Percentiles rank a stretch among this genome's conserved stretches.
phyloP scores from a whole-genome alignment of 257 asterid genomes.

The Ballota nigra region DNA sequence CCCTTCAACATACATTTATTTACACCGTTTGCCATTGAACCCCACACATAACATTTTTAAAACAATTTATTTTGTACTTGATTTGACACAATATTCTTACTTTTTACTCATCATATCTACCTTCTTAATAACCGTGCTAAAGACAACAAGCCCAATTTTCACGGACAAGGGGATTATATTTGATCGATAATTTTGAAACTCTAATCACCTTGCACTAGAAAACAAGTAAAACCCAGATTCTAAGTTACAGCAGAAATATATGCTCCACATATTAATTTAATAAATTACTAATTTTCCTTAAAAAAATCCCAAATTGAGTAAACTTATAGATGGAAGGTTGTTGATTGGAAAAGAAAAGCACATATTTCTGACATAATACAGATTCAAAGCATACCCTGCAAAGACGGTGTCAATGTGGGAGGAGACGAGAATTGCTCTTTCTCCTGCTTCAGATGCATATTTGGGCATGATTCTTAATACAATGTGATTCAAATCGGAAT shows the following conservation, averaged over 20 bases:
- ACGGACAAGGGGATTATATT: too few species aligned
- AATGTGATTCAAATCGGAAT: slow-evolving; percentile 84
- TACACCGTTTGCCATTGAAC: too few species aligned
- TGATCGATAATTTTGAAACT: not conserved
- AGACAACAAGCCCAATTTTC: too few species aligned
- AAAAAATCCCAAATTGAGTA: not conserved
- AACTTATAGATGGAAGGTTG: not conserved
- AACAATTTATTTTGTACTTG: too few species aligned
- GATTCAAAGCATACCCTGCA: slow-evolving; percentile 52
- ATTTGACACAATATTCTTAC: too few species aligned
- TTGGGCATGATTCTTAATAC: slow-evolving; percentile 79
- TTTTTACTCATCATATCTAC: too few species aligned
- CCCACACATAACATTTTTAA: too few species aligned
- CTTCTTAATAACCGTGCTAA: too few species aligned
- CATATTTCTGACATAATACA: not conserved
- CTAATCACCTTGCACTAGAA: not conserved
- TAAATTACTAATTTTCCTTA: not conserved
- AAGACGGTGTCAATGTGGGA: slow-evolving; percentile 95
- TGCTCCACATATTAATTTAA: not conserved
- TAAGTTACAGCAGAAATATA: not conserved
- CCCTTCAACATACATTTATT: too few species aligned
- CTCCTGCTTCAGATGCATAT: slow-evolving; percentile 72
- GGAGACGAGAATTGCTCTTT: slow-evolving; percentile 88
- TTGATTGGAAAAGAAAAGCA: slow-evolving; percentile 2
- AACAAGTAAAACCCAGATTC: not conserved